Evolutionary conservation across 108 stramenopile species (phyloP).

Genomic region (Cyclotella cryptica): DNA sequence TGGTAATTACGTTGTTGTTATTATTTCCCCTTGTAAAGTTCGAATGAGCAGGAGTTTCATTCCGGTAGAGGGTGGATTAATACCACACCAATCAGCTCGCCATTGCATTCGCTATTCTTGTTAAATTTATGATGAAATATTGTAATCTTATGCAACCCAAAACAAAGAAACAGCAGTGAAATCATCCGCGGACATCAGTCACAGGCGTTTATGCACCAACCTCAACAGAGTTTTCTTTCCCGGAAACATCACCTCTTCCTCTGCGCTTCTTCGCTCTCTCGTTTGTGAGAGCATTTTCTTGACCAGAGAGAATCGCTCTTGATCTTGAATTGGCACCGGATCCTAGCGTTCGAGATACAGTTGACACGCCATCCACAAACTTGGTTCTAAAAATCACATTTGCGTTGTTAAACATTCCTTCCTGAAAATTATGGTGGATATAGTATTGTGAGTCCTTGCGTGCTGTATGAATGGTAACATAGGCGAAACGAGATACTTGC

Average conservation of each 20-base stretch:
- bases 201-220: background rate
- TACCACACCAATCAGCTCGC: background rate
- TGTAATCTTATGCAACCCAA: conserved; percentile 16
- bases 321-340: conserved; percentile 65
- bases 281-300: conserved; percentile 16
- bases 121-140: conserved; percentile 6
- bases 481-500: conserved; percentile 55
- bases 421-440: conserved; percentile 80
- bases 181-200: conserved; percentile 4
- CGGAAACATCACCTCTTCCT: conserved; percentile 20
- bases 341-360: conserved; percentile 93
- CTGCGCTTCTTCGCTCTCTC: conserved; percentile 29
- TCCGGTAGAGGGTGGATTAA: too few species aligned
- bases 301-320: conserved; percentile 53
- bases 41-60: too few species aligned
- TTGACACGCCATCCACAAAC: conserved; percentile 99
- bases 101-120: background rate
- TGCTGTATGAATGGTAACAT: conserved; percentile 56
- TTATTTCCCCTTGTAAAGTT: too few species aligned
- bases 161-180: background rate
- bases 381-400: conserved; percentile 99
- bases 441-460: background rate
- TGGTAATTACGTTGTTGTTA: too few species aligned
- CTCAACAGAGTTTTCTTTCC: conserved; percentile 40
- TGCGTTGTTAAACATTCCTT: conserved; percentile 99